phyloP scores from a whole-genome alignment of 2,329 filamentous ascomycete species.

The Ceratocystis papillata region DNA sequence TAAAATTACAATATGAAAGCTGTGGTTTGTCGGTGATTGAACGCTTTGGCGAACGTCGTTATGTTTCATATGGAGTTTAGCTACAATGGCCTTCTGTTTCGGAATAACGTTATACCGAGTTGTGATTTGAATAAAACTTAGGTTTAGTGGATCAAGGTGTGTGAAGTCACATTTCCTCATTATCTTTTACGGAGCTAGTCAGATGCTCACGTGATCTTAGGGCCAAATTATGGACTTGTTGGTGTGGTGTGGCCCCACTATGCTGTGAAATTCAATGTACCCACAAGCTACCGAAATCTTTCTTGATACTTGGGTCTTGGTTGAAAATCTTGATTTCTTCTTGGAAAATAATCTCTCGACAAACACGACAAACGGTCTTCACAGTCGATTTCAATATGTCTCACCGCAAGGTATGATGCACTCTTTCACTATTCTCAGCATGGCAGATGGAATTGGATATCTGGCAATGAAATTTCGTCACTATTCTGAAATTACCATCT shows the following conservation, averaged over 20 bases:
- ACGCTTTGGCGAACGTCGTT: background rate
- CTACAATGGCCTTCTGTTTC: no score
- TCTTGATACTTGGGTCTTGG: slow-evolving; percentile 21
- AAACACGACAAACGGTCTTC: slow-evolving; percentile 23
- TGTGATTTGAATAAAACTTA: no score
- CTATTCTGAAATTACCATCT: background rate
- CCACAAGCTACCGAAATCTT: slow-evolving; percentile 20
- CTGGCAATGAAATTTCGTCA: background rate
- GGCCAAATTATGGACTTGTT: slow-evolving; percentile 16
- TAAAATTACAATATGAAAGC: background rate
- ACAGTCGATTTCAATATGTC: slow-evolving; percentile 25
- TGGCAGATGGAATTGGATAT: background rate
- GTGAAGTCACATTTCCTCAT: no score
- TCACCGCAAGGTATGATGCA: slow-evolving; percentile 26
- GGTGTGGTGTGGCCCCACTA: slow-evolving; percentile 17
- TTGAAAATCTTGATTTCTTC: slow-evolving; percentile 17
- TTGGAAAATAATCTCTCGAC: slow-evolving; percentile 21
- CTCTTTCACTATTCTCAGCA: background rate
- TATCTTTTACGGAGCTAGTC: background rate
- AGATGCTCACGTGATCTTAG: slow-evolving; percentile 20
- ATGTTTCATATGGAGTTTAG: background rate
- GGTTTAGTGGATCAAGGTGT: no score
- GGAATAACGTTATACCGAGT: no score
- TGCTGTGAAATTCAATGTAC: slow-evolving; percentile 14
- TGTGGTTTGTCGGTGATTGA: background rate